phyloP scores from a whole-genome alignment of 345 rosid species.

The Gossypium rotundifolium region DNA sequence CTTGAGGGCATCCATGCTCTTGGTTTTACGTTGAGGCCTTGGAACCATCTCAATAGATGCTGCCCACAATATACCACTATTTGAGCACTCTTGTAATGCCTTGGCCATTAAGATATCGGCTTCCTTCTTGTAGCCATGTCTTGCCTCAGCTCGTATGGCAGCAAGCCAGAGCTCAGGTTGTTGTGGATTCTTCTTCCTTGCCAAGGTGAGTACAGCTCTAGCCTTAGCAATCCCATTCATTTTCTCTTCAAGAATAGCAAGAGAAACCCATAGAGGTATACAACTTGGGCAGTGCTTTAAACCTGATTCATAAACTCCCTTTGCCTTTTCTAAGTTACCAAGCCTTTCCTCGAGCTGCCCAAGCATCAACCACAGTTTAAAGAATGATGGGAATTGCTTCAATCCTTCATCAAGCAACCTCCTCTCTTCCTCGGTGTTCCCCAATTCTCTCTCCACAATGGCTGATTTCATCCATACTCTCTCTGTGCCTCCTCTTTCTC shows the following conservation, averaged over 20 bases:
- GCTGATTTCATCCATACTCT: conserved; percentile 99
- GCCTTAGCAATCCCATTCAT: conserved; percentile 71
- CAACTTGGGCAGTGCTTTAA: conserved; percentile 59
- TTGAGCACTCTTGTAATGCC: conserved; percentile 91
- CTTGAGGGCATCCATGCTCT: conserved; percentile 70
- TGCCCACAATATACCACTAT: conserved; percentile 89
- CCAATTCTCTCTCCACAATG: conserved; percentile 87
- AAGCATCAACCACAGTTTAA: conserved; percentile 89
- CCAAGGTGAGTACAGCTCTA: conserved; percentile 72
- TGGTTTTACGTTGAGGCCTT: conserved; percentile 65
- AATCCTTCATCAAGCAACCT: conserved; percentile 76
- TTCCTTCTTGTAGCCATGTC: conserved; percentile 74
- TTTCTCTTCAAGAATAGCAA: conserved; percentile 73
- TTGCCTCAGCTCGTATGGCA: conserved; percentile 70
- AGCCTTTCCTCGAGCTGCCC: conserved; percentile 93
- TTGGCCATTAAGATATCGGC: conserved; percentile 84
- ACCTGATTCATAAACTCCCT: conserved; percentile 60
- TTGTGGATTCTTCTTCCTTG: conserved; percentile 78
- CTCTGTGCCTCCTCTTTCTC: conserved; percentile 94
- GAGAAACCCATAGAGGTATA: conserved; percentile 75
- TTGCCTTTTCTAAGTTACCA: conserved; percentile 51
- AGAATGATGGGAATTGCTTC: conserved; percentile 72
- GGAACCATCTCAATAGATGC: conserved; percentile 79
- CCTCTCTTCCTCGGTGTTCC: conserved; percentile 70
- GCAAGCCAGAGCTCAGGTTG: conserved; percentile 87